Evolutionary conservation across 208 protist species (phyloP).

Genomic region (Trypanosoma mega): DNA sequence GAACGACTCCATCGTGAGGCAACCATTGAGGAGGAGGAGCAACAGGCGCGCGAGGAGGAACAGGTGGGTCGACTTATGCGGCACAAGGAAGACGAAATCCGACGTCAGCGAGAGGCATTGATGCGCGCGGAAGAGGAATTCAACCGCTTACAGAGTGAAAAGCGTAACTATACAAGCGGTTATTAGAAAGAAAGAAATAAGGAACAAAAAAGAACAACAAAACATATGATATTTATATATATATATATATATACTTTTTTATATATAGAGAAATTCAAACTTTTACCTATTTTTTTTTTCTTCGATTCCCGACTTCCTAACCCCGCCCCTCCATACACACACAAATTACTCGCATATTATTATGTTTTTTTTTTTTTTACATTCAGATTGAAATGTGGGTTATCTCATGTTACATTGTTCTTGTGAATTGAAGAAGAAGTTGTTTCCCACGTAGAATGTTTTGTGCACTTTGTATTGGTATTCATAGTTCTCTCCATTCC

Average conservation of each 20-base stretch:
- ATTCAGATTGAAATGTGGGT: no score
- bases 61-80: slow-evolving; percentile 27
- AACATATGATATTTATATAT: not conserved
- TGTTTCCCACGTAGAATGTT: no score
- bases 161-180: slow-evolving; percentile 2
- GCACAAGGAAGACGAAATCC: slow-evolving; percentile 56
- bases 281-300: no score
- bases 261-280: no score
- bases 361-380: no score
- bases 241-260: not conserved
- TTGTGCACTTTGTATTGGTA: no score
- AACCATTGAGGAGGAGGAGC: slow-evolving; percentile 40
- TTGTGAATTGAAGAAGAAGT: no score
- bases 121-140: slow-evolving; percentile 47
- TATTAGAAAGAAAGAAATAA: not conserved
- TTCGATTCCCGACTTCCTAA: no score
- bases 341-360: no score
- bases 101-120: slow-evolving; percentile 44
- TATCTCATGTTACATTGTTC: no score
- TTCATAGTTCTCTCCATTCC: no score
- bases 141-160: slow-evolving; percentile 34
- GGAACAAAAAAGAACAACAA: not conserved
- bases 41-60: slow-evolving; percentile 28
- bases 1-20: slow-evolving; percentile 40
- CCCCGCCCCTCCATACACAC: no score